Conservation (phyloP, 352 stramenopile genomes). For the Elongisporangium prolatum region DNA sequence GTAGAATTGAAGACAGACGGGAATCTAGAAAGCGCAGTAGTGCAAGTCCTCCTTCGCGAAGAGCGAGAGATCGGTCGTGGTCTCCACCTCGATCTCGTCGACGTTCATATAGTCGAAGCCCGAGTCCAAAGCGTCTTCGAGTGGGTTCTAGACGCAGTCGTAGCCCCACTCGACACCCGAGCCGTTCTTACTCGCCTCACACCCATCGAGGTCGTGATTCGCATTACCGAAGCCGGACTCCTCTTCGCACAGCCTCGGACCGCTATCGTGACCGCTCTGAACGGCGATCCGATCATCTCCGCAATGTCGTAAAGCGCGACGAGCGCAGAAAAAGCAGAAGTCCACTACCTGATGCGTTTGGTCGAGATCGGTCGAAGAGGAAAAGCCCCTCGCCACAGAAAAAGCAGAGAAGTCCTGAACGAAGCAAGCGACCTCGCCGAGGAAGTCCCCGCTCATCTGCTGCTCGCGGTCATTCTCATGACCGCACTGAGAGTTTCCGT, state of each 20-base stretch:
- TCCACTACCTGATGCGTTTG: too few relatives aligned
- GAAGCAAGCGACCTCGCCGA: background rate
- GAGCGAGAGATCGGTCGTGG: constrained; percentile 4
- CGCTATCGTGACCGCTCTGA: too few relatives aligned
- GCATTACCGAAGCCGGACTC: too few relatives aligned
- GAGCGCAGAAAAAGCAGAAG: too few relatives aligned
- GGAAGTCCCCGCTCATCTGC: constrained; percentile 6
- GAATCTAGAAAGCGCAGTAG: constrained; percentile 4
- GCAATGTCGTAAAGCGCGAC: too few relatives aligned
- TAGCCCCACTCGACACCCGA: constrained; percentile 5
- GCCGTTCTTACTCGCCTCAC: background rate
- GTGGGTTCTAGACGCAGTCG: constrained; percentile 1
- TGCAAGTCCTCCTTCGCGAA: background rate
- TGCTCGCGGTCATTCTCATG: background rate
- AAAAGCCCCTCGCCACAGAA: constrained; percentile 3
- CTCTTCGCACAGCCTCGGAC: too few relatives aligned
- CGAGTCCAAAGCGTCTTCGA: too few relatives aligned
- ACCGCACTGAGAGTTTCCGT: background rate
- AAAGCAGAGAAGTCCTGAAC: constrained; percentile 5
- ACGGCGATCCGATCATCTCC: too few relatives aligned
- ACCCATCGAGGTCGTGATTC: constrained; percentile 11
- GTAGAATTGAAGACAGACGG: background rate
- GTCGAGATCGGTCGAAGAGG: constrained; percentile 1
- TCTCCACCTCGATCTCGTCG: background rate
- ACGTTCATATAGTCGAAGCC: constrained; percentile 4